A percentile compares a stretch with the other conserved stretches of the same genome.
These are phyloP conservation scores for Metschnikowia amazonensis DNA, from an alignment of 805 yeast genomes.

Conservation along the genomic window DNA sequence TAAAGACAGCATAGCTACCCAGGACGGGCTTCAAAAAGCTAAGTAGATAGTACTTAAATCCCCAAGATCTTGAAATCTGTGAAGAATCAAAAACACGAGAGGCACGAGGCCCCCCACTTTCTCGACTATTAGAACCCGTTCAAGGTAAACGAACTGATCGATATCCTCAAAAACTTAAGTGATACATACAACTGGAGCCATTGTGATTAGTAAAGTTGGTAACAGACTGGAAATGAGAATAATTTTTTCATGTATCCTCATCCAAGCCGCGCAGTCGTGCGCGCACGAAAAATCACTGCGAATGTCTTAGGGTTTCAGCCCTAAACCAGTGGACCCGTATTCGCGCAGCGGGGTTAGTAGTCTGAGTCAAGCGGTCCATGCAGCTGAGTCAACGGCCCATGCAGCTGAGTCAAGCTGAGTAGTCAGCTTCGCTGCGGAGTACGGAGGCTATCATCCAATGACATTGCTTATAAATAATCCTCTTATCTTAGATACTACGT, in stretches of 20 bases:
- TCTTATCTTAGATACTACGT: not conserved
- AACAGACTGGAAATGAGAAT: slow-evolving; percentile 3
- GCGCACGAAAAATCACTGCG: not conserved
- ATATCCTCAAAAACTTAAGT: slow-evolving; percentile 19
- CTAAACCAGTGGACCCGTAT: slow-evolving; percentile 1
- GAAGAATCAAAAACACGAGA: slow-evolving; percentile 3
- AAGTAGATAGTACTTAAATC: slow-evolving; percentile 8
- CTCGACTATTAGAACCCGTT: slow-evolving; percentile 25
- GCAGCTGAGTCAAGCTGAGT: not conserved
- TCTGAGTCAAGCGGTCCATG: not conserved
- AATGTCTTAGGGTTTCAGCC: slow-evolving; percentile 11
- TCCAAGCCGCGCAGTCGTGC: slow-evolving; percentile 8
- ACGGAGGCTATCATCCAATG: not conserved
- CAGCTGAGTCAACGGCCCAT: slow-evolving; percentile 4
- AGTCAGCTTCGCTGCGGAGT: not conserved
- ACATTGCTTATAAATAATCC: not conserved
- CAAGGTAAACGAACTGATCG: slow-evolving; percentile 34
- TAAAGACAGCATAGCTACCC: slow-evolving; percentile 48
- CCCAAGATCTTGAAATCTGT: slow-evolving; percentile 1
- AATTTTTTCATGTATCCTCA: slow-evolving; percentile 1
- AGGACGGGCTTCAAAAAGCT: slow-evolving; percentile 35
- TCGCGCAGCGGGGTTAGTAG: not conserved
- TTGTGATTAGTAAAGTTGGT: slow-evolving; percentile 30
- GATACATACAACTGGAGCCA: slow-evolving; percentile 92
- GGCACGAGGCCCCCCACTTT: not conserved